A percentile compares a stretch with the other conserved stretches of the same genome.
phyloP scores from a whole-genome alignment of 805 yeast species.

The Lipomyces mesembrius region DNA sequence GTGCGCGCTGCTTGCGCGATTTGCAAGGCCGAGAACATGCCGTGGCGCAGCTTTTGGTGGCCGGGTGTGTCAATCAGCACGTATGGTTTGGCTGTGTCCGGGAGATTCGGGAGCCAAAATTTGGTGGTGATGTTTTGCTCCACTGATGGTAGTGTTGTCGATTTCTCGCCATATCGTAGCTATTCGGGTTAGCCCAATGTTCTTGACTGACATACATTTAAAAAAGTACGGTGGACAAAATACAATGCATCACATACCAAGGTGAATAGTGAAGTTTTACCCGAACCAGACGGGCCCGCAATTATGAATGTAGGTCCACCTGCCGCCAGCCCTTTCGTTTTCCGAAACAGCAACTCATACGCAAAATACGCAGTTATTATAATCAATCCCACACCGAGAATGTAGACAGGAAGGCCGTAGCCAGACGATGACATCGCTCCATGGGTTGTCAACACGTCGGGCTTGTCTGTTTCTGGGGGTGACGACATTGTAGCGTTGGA shows the following conservation, averaged over 20 bases:
- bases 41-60: slow-evolving; percentile 70
- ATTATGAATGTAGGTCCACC: slow-evolving; percentile 61
- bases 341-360: slow-evolving; percentile 11
- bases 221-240: not conserved
- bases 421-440: not conserved
- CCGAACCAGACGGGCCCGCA: slow-evolving; percentile 66
- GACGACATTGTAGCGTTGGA: not conserved
- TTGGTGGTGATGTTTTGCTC: slow-evolving; percentile 51
- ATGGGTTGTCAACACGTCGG: not conserved
- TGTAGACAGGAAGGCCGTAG: slow-evolving; percentile 12
- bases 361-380: slow-evolving; percentile 7
- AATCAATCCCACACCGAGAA: slow-evolving; percentile 2
- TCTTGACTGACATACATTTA: not conserved
- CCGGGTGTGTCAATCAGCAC: slow-evolving; percentile 86
- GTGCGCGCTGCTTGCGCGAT: slow-evolving; percentile 47
- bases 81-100: slow-evolving; percentile 48
- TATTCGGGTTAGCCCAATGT: slow-evolving; percentile 5
- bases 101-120: slow-evolving; percentile 50
- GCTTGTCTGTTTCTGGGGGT: not conserved
- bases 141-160: slow-evolving; percentile 58
- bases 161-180: slow-evolving; percentile 34
- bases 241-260: slow-evolving; percentile 24
- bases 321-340: slow-evolving; percentile 25
- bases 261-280: slow-evolving; percentile 65
- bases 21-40: slow-evolving; percentile 56